Percentiles rank a stretch among this genome's conserved stretches.
These are phyloP conservation scores for Neurospora sp. DNA, from an alignment of 495 filamentous ascomycete species.

Conservation along the genomic window DNA sequence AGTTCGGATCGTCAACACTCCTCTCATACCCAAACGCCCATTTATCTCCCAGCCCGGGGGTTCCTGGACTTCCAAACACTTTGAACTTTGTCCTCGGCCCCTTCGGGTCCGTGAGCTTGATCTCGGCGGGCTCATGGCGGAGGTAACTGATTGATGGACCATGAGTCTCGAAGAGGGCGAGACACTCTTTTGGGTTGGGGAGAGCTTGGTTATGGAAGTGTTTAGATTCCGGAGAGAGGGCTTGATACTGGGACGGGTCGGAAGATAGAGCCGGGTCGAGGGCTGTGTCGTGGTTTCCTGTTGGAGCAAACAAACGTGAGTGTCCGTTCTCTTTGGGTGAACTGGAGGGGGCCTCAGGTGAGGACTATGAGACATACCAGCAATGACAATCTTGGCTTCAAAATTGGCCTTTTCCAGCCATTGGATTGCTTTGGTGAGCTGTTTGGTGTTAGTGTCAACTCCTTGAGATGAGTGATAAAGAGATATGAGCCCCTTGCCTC, in stretches of 20 bases:
- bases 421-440: slow-evolving; percentile 43
- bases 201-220: slow-evolving; percentile 48
- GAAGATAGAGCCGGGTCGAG: slow-evolving; percentile 55
- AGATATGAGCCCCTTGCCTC: slow-evolving; percentile 3
- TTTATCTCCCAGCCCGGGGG: slow-evolving; percentile 42
- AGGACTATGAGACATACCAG: slow-evolving; percentile 44
- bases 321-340: too few species aligned
- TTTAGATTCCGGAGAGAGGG: neutral
- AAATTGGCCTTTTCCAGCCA: slow-evolving; percentile 77
- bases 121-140: slow-evolving; percentile 47
- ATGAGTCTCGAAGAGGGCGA: slow-evolving; percentile 38
- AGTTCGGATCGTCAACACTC: slow-evolving; percentile 10
- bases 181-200: slow-evolving; percentile 46
- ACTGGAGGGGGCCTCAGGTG: neutral
- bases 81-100: slow-evolving; percentile 59
- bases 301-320: neutral
- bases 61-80: slow-evolving; percentile 68
- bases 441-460: neutral
- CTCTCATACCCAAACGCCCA: slow-evolving; percentile 67
- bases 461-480: too few species aligned
- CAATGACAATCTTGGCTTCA: slow-evolving; percentile 71
- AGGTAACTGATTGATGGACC: slow-evolving; percentile 54
- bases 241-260: slow-evolving; percentile 7
- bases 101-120: slow-evolving; percentile 44
- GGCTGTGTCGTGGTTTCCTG: slow-evolving; percentile 75